Percentiles rank a stretch among this genome's conserved stretches.
These are phyloP conservation scores for Hypoxylon sp. DNA, from an alignment of 2,329 filamentous ascomycete species.

Conservation along the genomic window DNA sequence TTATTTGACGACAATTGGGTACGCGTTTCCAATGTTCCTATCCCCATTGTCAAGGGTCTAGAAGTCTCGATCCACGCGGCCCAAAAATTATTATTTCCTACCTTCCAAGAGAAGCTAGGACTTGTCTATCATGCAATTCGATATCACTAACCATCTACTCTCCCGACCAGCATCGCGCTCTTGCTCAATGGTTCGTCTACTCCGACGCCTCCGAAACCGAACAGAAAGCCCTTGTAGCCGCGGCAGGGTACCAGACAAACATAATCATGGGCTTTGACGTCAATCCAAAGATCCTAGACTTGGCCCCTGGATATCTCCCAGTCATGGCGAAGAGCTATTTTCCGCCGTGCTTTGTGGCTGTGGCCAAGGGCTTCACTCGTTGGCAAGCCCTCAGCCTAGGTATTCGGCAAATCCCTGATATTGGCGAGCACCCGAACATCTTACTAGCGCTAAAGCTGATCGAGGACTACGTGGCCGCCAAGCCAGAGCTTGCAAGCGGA, in stretches of 20 bases:
- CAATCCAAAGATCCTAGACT: background rate
- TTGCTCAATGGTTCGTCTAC: constrained; percentile 8
- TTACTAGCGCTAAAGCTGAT: constrained; percentile 5
- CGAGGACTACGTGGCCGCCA: constrained; percentile 4
- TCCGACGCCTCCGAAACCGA: background rate
- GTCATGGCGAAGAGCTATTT: constrained; percentile 17
- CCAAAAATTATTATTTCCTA: background rate
- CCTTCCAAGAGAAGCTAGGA: background rate
- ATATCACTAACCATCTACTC: background rate
- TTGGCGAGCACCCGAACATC: constrained; percentile 7
- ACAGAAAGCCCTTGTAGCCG: constrained; percentile 3
- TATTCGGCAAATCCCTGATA: constrained; percentile 9
- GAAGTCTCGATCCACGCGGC: background rate
- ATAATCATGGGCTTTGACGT: constrained; percentile 17
- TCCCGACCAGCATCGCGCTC: constrained; percentile 4
- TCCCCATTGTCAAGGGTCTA: background rate
- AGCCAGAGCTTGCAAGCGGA: constrained; percentile 1
- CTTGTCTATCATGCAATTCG: background rate
- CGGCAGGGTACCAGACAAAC: constrained; percentile 4
- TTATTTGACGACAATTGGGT: constrained; percentile 17
- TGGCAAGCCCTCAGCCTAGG: constrained; percentile 3
- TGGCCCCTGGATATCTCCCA: constrained; percentile 2
- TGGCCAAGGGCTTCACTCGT: constrained; percentile 7
- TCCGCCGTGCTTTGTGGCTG: constrained; percentile 3
- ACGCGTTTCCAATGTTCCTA: background rate